These are phyloP conservation scores for Salvia miltiorrhiza DNA, from an alignment of 257 asterid species.

Conservation along the genomic window DNA sequence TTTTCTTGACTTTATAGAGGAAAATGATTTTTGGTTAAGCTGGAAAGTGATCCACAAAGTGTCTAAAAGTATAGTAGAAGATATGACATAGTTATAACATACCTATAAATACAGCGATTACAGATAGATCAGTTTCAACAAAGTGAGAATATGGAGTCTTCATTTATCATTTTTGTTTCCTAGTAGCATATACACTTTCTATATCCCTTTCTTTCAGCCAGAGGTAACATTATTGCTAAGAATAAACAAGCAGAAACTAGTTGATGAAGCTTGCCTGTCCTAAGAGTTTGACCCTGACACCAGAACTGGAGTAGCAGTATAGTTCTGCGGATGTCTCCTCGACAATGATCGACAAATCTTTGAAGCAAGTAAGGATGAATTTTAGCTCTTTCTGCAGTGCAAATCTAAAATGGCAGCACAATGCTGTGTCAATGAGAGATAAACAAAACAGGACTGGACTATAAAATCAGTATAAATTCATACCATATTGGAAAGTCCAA, in stretches of 20 bases:
- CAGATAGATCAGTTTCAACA: not conserved
- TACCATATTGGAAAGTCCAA: slow-evolving; percentile 60
- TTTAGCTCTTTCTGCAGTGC: slow-evolving; percentile 61
- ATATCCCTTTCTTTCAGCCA: not conserved
- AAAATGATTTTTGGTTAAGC: not conserved
- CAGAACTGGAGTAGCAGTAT: slow-evolving; percentile 87
- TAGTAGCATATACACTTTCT: not conserved
- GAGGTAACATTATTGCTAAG: slow-evolving; percentile 5
- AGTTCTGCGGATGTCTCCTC: slow-evolving; percentile 87
- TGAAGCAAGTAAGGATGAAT: slow-evolving; percentile 64
- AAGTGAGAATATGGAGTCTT: not conserved
- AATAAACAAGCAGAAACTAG: slow-evolving; percentile 25
- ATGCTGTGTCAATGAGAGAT: slow-evolving; percentile 14
- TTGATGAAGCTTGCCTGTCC: slow-evolving; percentile 45
- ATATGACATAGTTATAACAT: not conserved
- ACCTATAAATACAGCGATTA: not conserved
- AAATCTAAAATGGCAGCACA: slow-evolving; percentile 54
- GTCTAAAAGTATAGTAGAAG: not conserved
- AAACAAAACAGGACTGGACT: not conserved
- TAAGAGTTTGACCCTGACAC: slow-evolving; percentile 66
- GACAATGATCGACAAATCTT: slow-evolving; percentile 59
- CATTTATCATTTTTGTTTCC: not conserved
- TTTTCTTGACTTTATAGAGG: not conserved
- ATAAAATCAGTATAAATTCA: slow-evolving; percentile 19
- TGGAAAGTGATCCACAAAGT: not conserved